phyloP scores from a whole-genome alignment of 1,139 yeast genomes.

The Lodderomyces elongisporus region DNA sequence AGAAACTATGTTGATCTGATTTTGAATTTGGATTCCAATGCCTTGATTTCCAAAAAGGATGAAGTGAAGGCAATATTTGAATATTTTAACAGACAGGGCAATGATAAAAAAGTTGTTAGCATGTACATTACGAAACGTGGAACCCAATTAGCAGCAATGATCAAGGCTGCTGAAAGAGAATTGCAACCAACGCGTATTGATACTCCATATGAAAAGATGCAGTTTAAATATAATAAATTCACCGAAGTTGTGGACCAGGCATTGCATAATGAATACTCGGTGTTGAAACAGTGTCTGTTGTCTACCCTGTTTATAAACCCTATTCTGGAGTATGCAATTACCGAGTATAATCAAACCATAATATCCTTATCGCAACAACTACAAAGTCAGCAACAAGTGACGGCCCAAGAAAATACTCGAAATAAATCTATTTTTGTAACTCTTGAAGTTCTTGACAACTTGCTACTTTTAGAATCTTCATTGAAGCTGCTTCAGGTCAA shows the following conservation, averaged over 20 bases:
- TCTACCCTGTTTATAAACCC: constrained; percentile 16
- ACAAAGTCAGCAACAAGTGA: not conserved
- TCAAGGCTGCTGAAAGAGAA: constrained; percentile 25
- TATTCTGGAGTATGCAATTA: constrained; percentile 21
- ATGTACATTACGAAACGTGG: constrained; percentile 44
- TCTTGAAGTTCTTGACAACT: constrained; percentile 42
- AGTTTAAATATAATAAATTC: constrained; percentile 55
- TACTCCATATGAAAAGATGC: constrained; percentile 56
- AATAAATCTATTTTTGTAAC: constrained; percentile 30
- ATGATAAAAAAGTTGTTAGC: constrained; percentile 24
- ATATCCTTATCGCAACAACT: constrained; percentile 3
- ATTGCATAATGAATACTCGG: constrained; percentile 43
- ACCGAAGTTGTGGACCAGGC: constrained; percentile 48
- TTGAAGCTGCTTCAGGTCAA: constrained; percentile 11
- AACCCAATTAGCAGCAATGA: constrained; percentile 39
- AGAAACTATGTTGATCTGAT: constrained; percentile 28
- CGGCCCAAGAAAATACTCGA: not conserved
- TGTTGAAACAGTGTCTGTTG: constrained; percentile 25
- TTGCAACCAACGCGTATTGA: constrained; percentile 36
- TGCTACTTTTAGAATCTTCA: constrained; percentile 20
- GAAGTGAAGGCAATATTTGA: constrained; percentile 28
- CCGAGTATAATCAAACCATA: constrained; percentile 16
- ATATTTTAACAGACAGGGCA: constrained; percentile 33
- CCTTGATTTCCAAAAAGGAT: constrained; percentile 8
- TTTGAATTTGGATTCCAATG: constrained; percentile 6